A percentile compares a stretch with the other conserved stretches of the same genome.
These are phyloP conservation scores for Ophiostoma sp. DNA, from an alignment of 2,329 filamentous ascomycete genomes.

Conservation along the genomic window DNA sequence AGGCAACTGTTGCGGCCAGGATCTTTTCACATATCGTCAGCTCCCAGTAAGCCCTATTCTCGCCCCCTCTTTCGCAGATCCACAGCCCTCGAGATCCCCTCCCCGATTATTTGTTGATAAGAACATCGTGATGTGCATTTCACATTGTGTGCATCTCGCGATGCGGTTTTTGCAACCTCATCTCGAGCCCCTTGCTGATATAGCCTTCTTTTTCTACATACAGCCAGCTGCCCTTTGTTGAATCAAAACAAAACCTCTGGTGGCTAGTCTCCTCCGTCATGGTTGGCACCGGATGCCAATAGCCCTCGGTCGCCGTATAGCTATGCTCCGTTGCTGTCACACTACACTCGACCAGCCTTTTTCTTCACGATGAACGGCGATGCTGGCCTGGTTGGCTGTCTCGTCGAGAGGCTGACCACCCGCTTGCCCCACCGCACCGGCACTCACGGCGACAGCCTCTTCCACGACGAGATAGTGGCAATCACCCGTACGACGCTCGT, in stretches of 20 bases:
- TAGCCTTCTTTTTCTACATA: neutral
- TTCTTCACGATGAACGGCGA: slow-evolving; percentile 56
- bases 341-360: neutral
- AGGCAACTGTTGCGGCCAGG: neutral
- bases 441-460: slow-evolving; percentile 55
- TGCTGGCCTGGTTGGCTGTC: slow-evolving; percentile 59
- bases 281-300: slow-evolving; percentile 8
- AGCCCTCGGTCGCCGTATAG: neutral
- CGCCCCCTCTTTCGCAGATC: neutral
- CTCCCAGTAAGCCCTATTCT: neutral
- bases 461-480: slow-evolving; percentile 61
- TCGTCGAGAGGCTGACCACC: slow-evolving; percentile 63
- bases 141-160: neutral
- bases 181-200: neutral
- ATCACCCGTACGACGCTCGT: slow-evolving; percentile 63
- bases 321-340: slow-evolving; percentile 13
- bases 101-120: neutral
- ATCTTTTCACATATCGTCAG: neutral
- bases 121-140: neutral
- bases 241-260: neutral
- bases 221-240: neutral
- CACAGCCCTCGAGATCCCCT: neutral
- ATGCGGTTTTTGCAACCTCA: too few relatives aligned
- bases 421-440: slow-evolving; percentile 66
- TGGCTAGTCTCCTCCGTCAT: slow-evolving; percentile 20